Evolutionary conservation across 495 filamentous ascomycete species (phyloP), one percentile per base, ranked within the genome.

Genomic region (Trichoderma reesei): DNA sequence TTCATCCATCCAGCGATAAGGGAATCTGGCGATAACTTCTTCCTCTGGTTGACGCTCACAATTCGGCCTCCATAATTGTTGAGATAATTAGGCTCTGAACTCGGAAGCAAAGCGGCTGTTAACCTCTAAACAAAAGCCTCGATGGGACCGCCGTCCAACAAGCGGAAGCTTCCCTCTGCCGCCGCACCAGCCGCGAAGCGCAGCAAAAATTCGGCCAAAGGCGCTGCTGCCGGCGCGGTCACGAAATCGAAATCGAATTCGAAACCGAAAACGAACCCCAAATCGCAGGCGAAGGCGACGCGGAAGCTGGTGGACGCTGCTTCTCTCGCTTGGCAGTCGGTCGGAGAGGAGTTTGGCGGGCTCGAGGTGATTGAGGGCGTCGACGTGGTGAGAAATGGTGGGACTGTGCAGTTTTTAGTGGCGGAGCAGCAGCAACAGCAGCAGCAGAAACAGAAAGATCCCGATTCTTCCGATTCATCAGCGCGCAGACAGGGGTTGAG

Each of bases 321-420:
- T 67, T 81, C 86, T 18, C 80, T 98, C 38, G 77, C 79, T 75
- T 98, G 94, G 94, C 86, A 86, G 67, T 82, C 86, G 65, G 91
- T 96, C 16, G 73, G 85, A n/a, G 90, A 91, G 67, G 94, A 95
- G 0, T 96, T 98, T 74, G 96, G 86, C 74, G 93, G 94, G 0
- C 72, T 98, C 44, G 93, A 98, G 67, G 94, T 98, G 69, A 85
- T 97, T 56, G 90, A 95, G 8, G 91, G 88, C 51, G 90, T 98
- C 0, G 90, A 96, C 37, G 79, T 98, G 20, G 75, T 95, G 38
- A 80, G 78, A 44, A 80, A 86, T 62, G 75, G 74, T 4, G 68
- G 75, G 16, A 80, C 72, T 6, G 78, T 87, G 18, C 77, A 81
- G 68, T 84, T 85, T 74, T 76, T 88, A 72, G 56, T 59, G 20